These are phyloP conservation scores for Lepidium africanum DNA, from an alignment of 345 rosid species.

Conservation along the genomic window DNA sequence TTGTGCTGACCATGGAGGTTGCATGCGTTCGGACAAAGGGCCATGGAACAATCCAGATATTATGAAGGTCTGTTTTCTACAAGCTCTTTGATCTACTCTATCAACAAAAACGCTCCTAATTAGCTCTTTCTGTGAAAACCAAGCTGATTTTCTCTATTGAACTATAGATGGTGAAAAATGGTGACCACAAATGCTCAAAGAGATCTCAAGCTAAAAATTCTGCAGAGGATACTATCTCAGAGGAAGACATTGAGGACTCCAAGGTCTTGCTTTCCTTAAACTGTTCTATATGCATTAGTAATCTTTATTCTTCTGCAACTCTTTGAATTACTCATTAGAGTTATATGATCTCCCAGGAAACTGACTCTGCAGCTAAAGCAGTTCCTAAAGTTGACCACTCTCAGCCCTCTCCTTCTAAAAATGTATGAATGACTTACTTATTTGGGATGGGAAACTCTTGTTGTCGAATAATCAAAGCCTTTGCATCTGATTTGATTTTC, in stretches of 20 bases:
- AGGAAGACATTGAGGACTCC: slow-evolving; percentile 31
- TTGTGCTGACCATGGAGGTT: slow-evolving; percentile 73
- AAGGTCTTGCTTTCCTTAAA: slow-evolving; percentile 31
- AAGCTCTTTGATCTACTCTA: neutral
- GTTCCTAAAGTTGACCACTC: slow-evolving; percentile 21
- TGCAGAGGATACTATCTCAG: slow-evolving; percentile 39
- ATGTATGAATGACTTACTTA: slow-evolving; percentile 21
- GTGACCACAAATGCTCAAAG: slow-evolving; percentile 53
- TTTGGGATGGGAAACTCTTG: neutral
- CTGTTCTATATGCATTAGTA: neutral
- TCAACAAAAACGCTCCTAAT: neutral
- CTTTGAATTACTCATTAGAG: neutral
- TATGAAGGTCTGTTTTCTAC: slow-evolving; percentile 39
- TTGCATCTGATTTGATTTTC: neutral
- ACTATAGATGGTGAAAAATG: slow-evolving; percentile 56
- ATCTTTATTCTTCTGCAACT: neutral
- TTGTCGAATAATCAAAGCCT: neutral
- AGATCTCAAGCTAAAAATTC: slow-evolving; percentile 6
- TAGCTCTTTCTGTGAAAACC: neutral
- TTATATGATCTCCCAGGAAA: slow-evolving; percentile 24
- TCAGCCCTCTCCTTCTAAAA: slow-evolving; percentile 28
- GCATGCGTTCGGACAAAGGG: slow-evolving; percentile 80
- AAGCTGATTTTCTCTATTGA: neutral
- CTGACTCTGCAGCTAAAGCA: slow-evolving; percentile 25
- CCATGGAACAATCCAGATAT: slow-evolving; percentile 70